Evolutionary conservation across 139 green algal genomes (phyloP).

Genomic region (Spirogloea muscicola): DNA sequence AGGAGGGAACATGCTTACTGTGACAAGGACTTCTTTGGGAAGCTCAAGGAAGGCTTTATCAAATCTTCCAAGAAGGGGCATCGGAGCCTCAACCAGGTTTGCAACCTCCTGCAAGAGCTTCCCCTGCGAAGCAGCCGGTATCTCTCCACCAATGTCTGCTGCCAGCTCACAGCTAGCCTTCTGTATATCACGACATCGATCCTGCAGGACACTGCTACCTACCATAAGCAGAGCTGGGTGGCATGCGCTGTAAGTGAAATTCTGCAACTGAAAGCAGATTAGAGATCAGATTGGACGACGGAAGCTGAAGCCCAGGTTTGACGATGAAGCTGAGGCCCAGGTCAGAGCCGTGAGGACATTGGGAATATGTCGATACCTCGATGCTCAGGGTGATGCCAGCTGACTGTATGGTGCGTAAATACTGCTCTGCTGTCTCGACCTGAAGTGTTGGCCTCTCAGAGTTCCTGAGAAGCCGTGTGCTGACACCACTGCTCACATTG

Average conservation of each 20-base stretch:
- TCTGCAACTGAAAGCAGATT: background rate
- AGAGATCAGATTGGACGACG: background rate
- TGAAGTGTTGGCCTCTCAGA: conserved; percentile 11
- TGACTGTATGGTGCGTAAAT: conserved; percentile 55
- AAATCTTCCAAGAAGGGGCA: conserved; percentile 73
- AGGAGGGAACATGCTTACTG: no score
- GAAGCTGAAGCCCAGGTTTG: background rate
- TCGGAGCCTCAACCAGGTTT: conserved; percentile 87
- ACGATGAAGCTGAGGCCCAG: background rate
- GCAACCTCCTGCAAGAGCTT: conserved; percentile 72
- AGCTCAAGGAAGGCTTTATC: conserved; percentile 78
- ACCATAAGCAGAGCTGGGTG: background rate
- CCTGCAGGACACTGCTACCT: conserved; percentile 10
- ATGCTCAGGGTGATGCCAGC: conserved; percentile 65
- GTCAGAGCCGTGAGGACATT: background rate
- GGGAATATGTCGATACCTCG: conserved; percentile 2
- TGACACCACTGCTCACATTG: conserved; percentile 21
- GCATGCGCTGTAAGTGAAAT: background rate
- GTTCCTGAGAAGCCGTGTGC: conserved; percentile 25
- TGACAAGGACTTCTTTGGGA: conserved; percentile 92
- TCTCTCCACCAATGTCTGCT: conserved; percentile 44
- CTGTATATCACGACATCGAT: conserved; percentile 70
- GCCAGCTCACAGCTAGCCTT: conserved; percentile 44
- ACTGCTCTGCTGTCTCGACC: conserved; percentile 58
- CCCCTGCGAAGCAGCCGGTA: conserved; percentile 59